phyloP scores from a whole-genome alignment of 768 basidiomycete species.

The Ephemerocybe angulata region DNA sequence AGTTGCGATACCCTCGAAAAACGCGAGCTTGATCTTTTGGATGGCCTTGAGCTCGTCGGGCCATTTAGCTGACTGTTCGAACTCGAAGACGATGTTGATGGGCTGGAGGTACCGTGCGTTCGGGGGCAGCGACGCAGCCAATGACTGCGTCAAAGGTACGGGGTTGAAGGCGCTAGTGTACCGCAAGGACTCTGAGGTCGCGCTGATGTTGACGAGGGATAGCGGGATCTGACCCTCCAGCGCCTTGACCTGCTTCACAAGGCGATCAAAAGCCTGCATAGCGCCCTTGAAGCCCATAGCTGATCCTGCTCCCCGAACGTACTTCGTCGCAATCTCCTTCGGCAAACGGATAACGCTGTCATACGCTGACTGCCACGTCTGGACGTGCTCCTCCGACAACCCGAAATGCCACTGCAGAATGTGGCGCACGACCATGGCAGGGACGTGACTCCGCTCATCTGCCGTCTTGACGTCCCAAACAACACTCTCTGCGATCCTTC shows the following conservation, averaged over 20 bases:
- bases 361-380: constrained; percentile 56
- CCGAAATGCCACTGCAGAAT: constrained; percentile 75
- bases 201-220: constrained; percentile 69
- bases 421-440: constrained; percentile 68
- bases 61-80: constrained; percentile 91
- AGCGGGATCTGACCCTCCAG: constrained; percentile 75
- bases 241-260: constrained; percentile 73
- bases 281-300: constrained; percentile 68
- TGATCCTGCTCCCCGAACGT: constrained; percentile 34
- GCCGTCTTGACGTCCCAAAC: constrained; percentile 87
- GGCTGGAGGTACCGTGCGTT: constrained; percentile 65
- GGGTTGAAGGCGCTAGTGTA: constrained; percentile 86
- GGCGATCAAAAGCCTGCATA: constrained; percentile 70
- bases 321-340: constrained; percentile 45
- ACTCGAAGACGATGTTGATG: constrained; percentile 78
- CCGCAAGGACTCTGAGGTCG: constrained; percentile 69
- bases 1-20: constrained; percentile 77
- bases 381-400: constrained; percentile 48
- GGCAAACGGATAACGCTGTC: constrained; percentile 60
- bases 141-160: constrained; percentile 56
- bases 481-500: constrained; percentile 88
- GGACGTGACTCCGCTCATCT: constrained; percentile 79
- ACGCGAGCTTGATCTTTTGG: constrained; percentile 91
- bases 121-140: constrained; percentile 48
- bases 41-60: constrained; percentile 91